Evolutionary conservation across 768 basidiomycete species (phyloP).

Genomic region (Suillus americanus): DNA sequence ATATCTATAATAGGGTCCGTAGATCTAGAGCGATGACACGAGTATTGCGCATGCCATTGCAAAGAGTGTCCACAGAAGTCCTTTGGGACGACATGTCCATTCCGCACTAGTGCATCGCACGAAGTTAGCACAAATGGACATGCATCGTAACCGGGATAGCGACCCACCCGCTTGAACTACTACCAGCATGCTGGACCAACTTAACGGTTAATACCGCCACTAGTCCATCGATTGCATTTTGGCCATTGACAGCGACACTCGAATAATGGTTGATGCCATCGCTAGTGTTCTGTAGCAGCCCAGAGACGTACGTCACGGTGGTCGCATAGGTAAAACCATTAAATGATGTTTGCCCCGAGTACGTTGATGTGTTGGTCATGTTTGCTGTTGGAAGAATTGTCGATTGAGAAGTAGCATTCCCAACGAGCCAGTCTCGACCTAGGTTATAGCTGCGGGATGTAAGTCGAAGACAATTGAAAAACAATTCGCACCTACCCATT

Average conservation of each 20-base stretch:
- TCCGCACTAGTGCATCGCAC: constrained; percentile 14
- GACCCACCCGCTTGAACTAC: constrained; percentile 22
- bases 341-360: constrained; percentile 60
- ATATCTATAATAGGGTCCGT: no score
- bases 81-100: constrained; percentile 11
- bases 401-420: constrained; percentile 65
- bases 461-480: neutral
- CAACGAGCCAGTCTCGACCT: constrained; percentile 84
- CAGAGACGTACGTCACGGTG: constrained; percentile 63
- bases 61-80: constrained; percentile 15
- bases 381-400: constrained; percentile 23
- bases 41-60: constrained; percentile 13
- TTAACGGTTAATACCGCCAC: constrained; percentile 77
- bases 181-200: constrained; percentile 45
- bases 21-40: constrained; percentile 15
- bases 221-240: constrained; percentile 77
- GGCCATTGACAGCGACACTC: constrained; percentile 48
- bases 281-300: constrained; percentile 69
- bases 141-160: neutral
- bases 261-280: constrained; percentile 67
- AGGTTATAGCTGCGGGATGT: constrained; percentile 58
- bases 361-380: constrained; percentile 53
- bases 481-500: constrained; percentile 51
- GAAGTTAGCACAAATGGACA: constrained; percentile 4
- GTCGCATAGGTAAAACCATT: constrained; percentile 75